Evolutionary conservation across 768 basidiomycete genomes (phyloP).

Genomic region (Boletus insuetus): DNA sequence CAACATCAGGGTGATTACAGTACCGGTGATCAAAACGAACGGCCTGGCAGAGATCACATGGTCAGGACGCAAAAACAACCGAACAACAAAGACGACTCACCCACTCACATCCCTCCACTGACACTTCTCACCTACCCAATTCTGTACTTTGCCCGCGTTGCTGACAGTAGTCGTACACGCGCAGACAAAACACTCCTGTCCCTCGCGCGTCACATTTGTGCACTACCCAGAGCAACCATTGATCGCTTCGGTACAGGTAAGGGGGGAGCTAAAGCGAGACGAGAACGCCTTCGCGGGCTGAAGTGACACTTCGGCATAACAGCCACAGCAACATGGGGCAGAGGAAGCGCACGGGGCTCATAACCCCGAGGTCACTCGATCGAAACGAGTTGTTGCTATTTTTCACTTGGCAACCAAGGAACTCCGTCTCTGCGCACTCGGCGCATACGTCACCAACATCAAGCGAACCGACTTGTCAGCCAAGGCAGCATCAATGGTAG

Average conservation of each 20-base stretch:
- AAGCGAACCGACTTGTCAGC: slow-evolving; percentile 40
- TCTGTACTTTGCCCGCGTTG: slow-evolving; percentile 50
- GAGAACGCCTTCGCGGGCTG: slow-evolving; percentile 58
- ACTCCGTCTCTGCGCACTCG: slow-evolving; percentile 38
- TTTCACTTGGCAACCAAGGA: slow-evolving; percentile 34
- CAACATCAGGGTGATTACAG: slow-evolving; percentile 59
- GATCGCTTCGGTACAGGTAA: slow-evolving; percentile 61
- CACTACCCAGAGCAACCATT: slow-evolving; percentile 73
- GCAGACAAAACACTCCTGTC: slow-evolving; percentile 49
- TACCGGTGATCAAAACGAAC: slow-evolving; percentile 73
- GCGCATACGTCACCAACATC: slow-evolving; percentile 51
- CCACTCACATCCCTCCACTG: slow-evolving; percentile 79
- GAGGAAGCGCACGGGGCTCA: slow-evolving; percentile 49
- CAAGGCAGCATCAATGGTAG: slow-evolving; percentile 44
- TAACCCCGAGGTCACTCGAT: slow-evolving; percentile 50
- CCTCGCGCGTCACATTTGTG: slow-evolving; percentile 55
- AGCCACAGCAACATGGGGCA: slow-evolving; percentile 44
- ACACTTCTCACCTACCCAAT: slow-evolving; percentile 75
- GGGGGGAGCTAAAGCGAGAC: slow-evolving; percentile 56
- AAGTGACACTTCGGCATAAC: slow-evolving; percentile 33
- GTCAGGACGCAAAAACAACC: not conserved
- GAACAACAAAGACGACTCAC: slow-evolving; percentile 41
- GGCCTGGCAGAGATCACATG: slow-evolving; percentile 41
- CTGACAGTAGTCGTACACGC: slow-evolving; percentile 47
- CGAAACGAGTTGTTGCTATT: slow-evolving; percentile 46